A percentile compares a stretch with the other conserved stretches of the same genome.
phyloP scores from a whole-genome alignment of 768 basidiomycete genomes.

The Phylloporus sp. region DNA sequence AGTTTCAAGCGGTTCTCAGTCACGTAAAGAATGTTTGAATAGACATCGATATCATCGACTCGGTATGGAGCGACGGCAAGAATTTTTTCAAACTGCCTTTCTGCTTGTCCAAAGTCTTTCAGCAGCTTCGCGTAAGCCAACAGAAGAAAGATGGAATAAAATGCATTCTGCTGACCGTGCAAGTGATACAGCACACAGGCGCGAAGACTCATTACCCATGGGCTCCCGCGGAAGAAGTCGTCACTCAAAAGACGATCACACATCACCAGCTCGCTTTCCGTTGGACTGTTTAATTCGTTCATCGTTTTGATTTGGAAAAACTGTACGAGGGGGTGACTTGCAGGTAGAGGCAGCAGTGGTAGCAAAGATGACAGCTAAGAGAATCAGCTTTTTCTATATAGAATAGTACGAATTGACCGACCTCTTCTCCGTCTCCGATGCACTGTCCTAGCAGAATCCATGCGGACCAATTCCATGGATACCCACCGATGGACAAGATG shows the following conservation, averaged over 20 bases:
- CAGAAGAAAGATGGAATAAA: neutral
- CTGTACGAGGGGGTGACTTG: conserved; percentile 50
- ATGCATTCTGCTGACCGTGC: conserved; percentile 56
- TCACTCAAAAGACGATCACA: conserved; percentile 72
- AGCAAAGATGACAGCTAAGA: conserved; percentile 41
- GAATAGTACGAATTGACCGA: conserved; percentile 26
- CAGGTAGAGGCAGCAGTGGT: conserved; percentile 43
- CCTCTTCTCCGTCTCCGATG: conserved; percentile 83
- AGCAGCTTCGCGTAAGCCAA: conserved; percentile 5
- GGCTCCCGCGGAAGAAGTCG: conserved; percentile 73
- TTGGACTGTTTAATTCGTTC: conserved; percentile 85
- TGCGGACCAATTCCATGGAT: conserved; percentile 94
- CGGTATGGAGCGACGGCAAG: conserved; percentile 77
- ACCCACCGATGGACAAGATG: conserved; percentile 67
- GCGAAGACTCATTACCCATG: conserved; percentile 81
- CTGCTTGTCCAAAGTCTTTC: conserved; percentile 84
- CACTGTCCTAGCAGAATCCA: conserved; percentile 81
- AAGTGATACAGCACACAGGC: conserved; percentile 87
- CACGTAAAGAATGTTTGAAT: conserved; percentile 95
- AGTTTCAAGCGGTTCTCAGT: conserved; percentile 85
- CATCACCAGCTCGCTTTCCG: conserved; percentile 76
- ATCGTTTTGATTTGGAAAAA: conserved; percentile 86
- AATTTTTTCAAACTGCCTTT: conserved; percentile 79
- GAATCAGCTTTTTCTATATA: conserved; percentile 8
- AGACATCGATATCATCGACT: conserved; percentile 92